Conservation (phyloP, 2,329 filamentous ascomycete species). For the Alternaria consortialis region DNA sequence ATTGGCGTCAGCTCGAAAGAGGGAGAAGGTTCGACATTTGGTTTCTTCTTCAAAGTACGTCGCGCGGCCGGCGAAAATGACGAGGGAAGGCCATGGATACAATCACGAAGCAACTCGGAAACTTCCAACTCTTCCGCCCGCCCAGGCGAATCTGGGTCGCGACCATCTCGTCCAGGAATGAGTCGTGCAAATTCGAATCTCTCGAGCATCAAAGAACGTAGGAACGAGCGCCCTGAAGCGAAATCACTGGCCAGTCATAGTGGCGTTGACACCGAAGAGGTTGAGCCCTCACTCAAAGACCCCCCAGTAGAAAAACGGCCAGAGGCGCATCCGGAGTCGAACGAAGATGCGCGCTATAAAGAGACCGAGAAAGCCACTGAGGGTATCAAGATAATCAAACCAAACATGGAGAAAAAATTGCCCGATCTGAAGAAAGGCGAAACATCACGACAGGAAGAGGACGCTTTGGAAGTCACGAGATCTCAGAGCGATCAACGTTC, state of each 20-base stretch:
- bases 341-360: conserved; percentile 30
- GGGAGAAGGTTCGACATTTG: conserved; percentile 49
- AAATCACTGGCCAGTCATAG: conserved; percentile 17
- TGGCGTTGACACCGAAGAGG: conserved; percentile 21
- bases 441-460: conserved; percentile 33
- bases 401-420: conserved; percentile 20
- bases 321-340: conserved; percentile 39
- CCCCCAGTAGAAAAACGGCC: conserved; percentile 43
- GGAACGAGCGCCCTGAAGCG: conserved; percentile 23
- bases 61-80: conserved; percentile 32
- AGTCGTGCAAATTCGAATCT: conserved; percentile 41
- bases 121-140: conserved; percentile 15
- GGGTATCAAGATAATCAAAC: conserved; percentile 14
- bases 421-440: conserved; percentile 35
- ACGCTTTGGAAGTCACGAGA: conserved; percentile 27
- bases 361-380: conserved; percentile 34
- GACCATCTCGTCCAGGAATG: conserved; percentile 33
- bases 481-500: conserved; percentile 30
- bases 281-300: conserved; percentile 40
- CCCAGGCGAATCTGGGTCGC: conserved; percentile 20
- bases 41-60: conserved; percentile 50
- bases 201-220: conserved; percentile 34
- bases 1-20: conserved; percentile 49
- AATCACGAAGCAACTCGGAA: conserved; percentile 38
- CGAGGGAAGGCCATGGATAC: conserved; percentile 36